Percentiles rank a stretch among this genome's conserved stretches.
Evolutionary conservation across 148 eudicot genomes (phyloP).

Genomic region (Euryodendron excelsum): DNA sequence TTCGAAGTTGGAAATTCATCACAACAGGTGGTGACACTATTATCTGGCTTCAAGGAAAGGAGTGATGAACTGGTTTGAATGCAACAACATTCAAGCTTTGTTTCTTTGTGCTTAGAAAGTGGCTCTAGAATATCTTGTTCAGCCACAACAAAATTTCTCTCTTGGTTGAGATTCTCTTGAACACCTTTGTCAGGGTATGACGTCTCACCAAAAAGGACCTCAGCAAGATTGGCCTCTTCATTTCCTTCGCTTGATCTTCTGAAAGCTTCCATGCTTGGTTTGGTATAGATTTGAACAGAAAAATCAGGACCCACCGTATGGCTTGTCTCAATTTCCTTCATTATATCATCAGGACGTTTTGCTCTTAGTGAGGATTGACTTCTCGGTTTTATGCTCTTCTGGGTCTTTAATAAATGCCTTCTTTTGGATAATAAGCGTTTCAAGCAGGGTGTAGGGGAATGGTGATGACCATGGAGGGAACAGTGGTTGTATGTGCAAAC

Average conservation of each 20-base stretch:
- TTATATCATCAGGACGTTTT: slow-evolving; percentile 16
- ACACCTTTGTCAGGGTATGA: slow-evolving; percentile 20
- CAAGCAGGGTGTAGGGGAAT: slow-evolving; percentile 39
- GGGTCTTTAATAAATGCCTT: slow-evolving; percentile 39
- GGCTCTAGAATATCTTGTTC: neutral
- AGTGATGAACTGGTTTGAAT: neutral
- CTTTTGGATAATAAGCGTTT: slow-evolving; percentile 50
- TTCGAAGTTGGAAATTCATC: too few species aligned
- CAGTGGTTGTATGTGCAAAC: slow-evolving; percentile 80
- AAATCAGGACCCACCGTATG: slow-evolving; percentile 16
- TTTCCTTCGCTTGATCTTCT: slow-evolving; percentile 24
- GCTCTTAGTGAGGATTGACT: slow-evolving; percentile 21
- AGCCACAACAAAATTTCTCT: neutral
- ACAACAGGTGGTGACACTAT: too few species aligned
- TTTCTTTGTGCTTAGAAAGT: neutral
- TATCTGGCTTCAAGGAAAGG: too few species aligned
- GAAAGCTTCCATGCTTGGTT: slow-evolving; percentile 23
- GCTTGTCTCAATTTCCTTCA: slow-evolving; percentile 23
- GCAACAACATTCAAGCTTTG: neutral
- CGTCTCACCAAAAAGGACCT: slow-evolving; percentile 26
- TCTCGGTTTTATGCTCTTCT: slow-evolving; percentile 39
- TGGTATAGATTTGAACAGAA: slow-evolving; percentile 11
- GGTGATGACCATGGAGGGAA: slow-evolving; percentile 67
- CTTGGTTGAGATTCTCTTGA: slow-evolving; percentile 17
- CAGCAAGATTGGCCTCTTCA: slow-evolving; percentile 20